A percentile compares a stretch with the other conserved stretches of the same genome.
Evolutionary conservation across 202 grass and related monocot species (phyloP).

Genomic region (Panicum virgatum): DNA sequence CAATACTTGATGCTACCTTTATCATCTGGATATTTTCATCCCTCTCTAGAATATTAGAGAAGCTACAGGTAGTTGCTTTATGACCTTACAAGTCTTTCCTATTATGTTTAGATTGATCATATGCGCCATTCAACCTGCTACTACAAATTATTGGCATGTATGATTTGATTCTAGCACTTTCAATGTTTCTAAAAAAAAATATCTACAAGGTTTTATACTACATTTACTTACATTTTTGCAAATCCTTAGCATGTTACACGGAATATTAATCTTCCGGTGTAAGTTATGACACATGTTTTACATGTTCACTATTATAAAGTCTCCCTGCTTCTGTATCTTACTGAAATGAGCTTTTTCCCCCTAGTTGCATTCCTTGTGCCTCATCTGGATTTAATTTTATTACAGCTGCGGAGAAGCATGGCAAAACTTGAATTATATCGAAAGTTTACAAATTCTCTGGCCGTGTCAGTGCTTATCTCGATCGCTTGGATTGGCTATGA

Average conservation of each 20-base stretch:
- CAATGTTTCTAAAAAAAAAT: not conserved
- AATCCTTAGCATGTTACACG: not conserved
- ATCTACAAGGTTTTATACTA: not conserved
- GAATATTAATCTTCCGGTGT: constrained; percentile 4
- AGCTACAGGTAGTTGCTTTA: constrained; percentile 78
- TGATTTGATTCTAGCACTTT: not conserved
- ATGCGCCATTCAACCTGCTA: constrained; percentile 6
- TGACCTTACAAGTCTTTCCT: constrained; percentile 16
- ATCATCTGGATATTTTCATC: constrained; percentile 99
- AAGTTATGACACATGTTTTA: constrained; percentile 8
- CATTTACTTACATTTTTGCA: constrained; percentile 11
- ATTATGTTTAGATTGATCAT: constrained; percentile 4
- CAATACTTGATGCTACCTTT: constrained; percentile 93
- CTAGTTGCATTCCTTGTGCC: not conserved
- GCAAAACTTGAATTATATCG: constrained; percentile 97
- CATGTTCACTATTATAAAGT: not conserved
- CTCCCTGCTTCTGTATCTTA: not conserved
- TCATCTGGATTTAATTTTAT: constrained; percentile 34
- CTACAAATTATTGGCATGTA: not conserved
- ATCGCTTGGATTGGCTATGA: constrained; percentile 99
- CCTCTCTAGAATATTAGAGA: constrained; percentile 93
- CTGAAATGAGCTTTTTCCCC: not conserved
- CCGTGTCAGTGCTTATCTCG: constrained; percentile 91
- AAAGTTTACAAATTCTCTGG: constrained; percentile 95
- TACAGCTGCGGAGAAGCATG: constrained; percentile 89